Conservation (phyloP, 805 yeast species). For the Wickerhamiella bombiphila region DNA sequence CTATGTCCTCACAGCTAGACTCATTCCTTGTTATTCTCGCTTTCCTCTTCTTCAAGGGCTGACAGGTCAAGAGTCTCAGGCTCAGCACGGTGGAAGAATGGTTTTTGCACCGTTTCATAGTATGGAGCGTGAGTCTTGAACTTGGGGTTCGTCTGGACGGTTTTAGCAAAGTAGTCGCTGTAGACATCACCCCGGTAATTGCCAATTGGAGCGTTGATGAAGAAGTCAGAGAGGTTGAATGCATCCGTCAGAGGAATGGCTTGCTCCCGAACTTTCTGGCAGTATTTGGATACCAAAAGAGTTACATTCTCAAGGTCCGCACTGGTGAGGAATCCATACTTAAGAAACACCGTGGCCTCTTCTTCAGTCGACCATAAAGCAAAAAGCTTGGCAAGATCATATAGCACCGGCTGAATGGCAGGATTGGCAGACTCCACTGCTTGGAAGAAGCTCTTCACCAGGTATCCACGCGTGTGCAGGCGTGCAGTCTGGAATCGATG, state of each 20-base stretch:
- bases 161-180: constrained; percentile 50
- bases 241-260: constrained; percentile 69
- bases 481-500: constrained; percentile 28
- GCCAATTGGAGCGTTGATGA: constrained; percentile 70
- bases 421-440: constrained; percentile 9
- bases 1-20: too few species aligned
- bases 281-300: constrained; percentile 30
- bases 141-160: constrained; percentile 36
- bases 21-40: constrained; percentile 2
- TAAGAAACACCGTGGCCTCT: constrained; percentile 57
- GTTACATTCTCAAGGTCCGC: constrained; percentile 30
- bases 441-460: constrained; percentile 23
- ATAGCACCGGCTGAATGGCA: constrained; percentile 9
- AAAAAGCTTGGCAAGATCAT: constrained; percentile 25
- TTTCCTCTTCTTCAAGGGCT: constrained; percentile 14
- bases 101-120: constrained; percentile 22
- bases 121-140: constrained; percentile 42
- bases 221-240: constrained; percentile 62
- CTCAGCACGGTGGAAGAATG: constrained; percentile 19
- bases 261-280: constrained; percentile 42
- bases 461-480: constrained; percentile 26
- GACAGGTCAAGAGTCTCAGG: constrained; percentile 10
- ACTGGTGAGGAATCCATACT: constrained; percentile 39
- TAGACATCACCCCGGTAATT: constrained; percentile 67
- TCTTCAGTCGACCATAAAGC: constrained; percentile 52